Evolutionary conservation across 305 asterid species (phyloP).

Genomic region (Fraxinus velutina): DNA sequence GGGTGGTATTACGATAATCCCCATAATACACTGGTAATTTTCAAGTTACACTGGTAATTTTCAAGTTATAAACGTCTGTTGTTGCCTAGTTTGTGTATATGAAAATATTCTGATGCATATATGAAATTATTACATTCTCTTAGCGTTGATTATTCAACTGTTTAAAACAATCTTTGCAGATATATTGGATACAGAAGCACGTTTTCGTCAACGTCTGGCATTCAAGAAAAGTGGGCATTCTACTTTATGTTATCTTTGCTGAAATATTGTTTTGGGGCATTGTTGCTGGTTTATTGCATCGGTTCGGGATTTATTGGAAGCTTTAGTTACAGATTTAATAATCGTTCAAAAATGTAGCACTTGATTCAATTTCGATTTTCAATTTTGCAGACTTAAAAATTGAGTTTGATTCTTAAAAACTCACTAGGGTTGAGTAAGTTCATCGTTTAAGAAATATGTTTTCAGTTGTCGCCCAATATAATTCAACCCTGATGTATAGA

Average conservation of each 20-base stretch:
- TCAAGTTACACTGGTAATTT: constrained; percentile 35
- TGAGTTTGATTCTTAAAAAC: neutral
- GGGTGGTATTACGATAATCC: constrained; percentile 70
- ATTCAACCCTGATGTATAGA: neutral
- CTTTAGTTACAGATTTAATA: constrained; percentile 31
- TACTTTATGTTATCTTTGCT: constrained; percentile 63
- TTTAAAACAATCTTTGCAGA: constrained; percentile 35
- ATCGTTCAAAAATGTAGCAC: neutral
- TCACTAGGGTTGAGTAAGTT: neutral
- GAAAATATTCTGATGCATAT: neutral
- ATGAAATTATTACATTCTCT: neutral
- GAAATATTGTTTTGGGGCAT: constrained; percentile 72
- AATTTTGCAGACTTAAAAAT: no score
- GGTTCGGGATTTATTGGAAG: constrained; percentile 64
- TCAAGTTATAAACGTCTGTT: neutral
- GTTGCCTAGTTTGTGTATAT: neutral
- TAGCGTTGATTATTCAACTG: neutral
- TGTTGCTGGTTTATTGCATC: constrained; percentile 54
- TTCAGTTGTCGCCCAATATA: neutral
- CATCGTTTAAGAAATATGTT: neutral
- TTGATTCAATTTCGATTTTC: neutral
- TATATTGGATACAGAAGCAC: constrained; percentile 71
- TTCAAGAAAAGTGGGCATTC: constrained; percentile 58
- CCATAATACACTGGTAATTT: constrained; percentile 48
- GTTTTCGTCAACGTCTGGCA: constrained; percentile 63